A percentile compares a stretch with the other conserved stretches of the same genome.
These are phyloP conservation scores for Irineochytrium annulatum DNA, from an alignment of 192 early-diverging fungal species.

Conservation along the genomic window DNA sequence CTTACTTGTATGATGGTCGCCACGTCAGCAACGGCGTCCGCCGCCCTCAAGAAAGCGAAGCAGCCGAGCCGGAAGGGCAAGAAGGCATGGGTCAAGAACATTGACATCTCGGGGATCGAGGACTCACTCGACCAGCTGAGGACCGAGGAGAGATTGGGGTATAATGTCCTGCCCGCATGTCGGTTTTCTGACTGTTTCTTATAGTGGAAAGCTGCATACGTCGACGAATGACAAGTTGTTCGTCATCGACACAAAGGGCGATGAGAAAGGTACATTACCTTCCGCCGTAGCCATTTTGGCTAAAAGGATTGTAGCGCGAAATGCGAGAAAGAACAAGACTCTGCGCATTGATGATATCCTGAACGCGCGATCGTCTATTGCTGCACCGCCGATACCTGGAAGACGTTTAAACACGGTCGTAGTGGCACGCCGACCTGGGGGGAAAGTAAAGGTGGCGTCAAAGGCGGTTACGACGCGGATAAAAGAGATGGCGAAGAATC, in stretches of 20 bases:
- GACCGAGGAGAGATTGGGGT: constrained; percentile 77
- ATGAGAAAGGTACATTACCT: constrained; percentile 43
- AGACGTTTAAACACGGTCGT: too few relatives aligned
- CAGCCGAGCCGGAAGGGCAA: constrained; percentile 81
- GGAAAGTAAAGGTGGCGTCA: constrained; percentile 40
- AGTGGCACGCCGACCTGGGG: too few relatives aligned
- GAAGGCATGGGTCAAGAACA: constrained; percentile 89
- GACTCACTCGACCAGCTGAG: constrained; percentile 56
- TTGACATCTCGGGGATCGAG: constrained; percentile 79
- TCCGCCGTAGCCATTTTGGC: neutral
- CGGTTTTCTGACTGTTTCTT: neutral
- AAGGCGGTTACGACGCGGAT: constrained; percentile 36
- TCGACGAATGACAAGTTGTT: constrained; percentile 59
- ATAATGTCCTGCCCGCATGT: constrained; percentile 10
- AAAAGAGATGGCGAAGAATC: constrained; percentile 42
- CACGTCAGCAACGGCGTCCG: constrained; percentile 8
- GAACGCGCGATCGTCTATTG: constrained; percentile 62
- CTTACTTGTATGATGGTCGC: too few relatives aligned
- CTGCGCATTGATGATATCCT: constrained; percentile 85
- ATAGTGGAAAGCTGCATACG: neutral
- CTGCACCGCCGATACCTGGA: constrained; percentile 19
- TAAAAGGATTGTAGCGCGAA: constrained; percentile 2
- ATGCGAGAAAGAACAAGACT: constrained; percentile 24
- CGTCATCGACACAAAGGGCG: constrained; percentile 64
- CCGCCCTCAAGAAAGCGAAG: constrained; percentile 38